Percentiles rank a stretch among this genome's conserved stretches.
Conservation (phyloP, 176 grass and related monocot species). For the Hordeum marinum region DNA sequence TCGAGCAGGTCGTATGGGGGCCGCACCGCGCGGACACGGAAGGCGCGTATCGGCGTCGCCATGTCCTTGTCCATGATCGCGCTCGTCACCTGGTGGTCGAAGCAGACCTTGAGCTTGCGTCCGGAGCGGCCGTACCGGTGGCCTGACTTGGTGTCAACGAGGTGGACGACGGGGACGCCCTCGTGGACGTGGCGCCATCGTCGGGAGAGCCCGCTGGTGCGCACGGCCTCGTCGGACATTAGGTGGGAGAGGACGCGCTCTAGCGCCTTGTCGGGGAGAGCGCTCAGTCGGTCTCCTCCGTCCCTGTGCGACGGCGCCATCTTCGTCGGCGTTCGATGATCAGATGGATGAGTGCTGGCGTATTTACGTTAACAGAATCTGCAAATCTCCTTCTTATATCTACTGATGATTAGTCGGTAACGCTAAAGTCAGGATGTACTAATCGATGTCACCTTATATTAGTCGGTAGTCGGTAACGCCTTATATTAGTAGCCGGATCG, state of each 20-base stretch:
- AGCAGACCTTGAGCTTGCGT: neutral
- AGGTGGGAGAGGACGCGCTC: slow-evolving; percentile 9
- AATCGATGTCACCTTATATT: too few relatives aligned
- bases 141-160: neutral
- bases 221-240: neutral
- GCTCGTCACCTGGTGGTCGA: slow-evolving; percentile 10
- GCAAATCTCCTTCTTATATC: neutral
- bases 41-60: neutral
- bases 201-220: neutral
- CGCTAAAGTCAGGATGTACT: too few relatives aligned
- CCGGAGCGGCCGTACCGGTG: neutral
- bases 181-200: neutral
- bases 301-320: neutral
- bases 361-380: neutral
- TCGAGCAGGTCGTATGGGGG: neutral
- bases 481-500: too few relatives aligned
- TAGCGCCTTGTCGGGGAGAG: neutral
- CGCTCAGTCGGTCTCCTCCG: neutral
- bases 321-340: neutral
- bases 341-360: neutral
- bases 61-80: neutral
- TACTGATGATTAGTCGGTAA: too few relatives aligned
- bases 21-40: neutral
- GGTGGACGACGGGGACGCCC: neutral
- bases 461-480: too few relatives aligned